Conservation (phyloP, 805 yeast species). For the Komagataella kurtzmanii region DNA sequence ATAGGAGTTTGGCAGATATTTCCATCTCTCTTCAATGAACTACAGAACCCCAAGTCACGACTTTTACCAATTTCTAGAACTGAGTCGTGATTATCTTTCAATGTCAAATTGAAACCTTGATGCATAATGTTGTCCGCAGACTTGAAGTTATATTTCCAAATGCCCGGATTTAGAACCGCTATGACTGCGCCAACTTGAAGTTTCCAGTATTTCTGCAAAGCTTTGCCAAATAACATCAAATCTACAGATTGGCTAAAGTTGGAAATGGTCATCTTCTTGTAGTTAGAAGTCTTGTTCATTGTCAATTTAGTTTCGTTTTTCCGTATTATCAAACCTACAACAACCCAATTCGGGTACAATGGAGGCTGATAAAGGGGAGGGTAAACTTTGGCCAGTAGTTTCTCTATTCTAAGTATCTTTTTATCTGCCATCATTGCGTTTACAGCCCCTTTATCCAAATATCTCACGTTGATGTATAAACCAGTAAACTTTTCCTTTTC, state of each 20-base stretch:
- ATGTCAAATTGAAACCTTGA: slow-evolving; percentile 36
- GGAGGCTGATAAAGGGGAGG: slow-evolving; percentile 68
- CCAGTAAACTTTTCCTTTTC: slow-evolving; percentile 36
- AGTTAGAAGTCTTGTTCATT: slow-evolving; percentile 29
- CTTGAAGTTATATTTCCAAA: slow-evolving; percentile 22
- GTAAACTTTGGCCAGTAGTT: slow-evolving; percentile 46
- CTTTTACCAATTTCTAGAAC: slow-evolving; percentile 67
- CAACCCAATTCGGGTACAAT: slow-evolving; percentile 62
- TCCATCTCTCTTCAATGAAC: slow-evolving; percentile 30
- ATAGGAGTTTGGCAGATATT: slow-evolving; percentile 47
- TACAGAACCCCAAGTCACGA: slow-evolving; percentile 57
- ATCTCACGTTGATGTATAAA: slow-evolving; percentile 28
- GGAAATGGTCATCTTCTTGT: slow-evolving; percentile 47
- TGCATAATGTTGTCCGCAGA: slow-evolving; percentile 12
- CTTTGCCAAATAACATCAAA: slow-evolving; percentile 50
- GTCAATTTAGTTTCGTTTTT: slow-evolving; percentile 43
- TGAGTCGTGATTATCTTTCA: slow-evolving; percentile 35
- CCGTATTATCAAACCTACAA: slow-evolving; percentile 50
- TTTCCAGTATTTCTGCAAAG: slow-evolving; percentile 63
- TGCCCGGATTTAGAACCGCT: slow-evolving; percentile 61
- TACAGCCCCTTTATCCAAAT: slow-evolving; percentile 24
- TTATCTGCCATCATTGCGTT: slow-evolving; percentile 27
- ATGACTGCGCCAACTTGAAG: slow-evolving; percentile 62
- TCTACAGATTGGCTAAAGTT: slow-evolving; percentile 51
- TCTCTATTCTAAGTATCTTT: slow-evolving; percentile 42